Evolutionary conservation across 176 grass and related monocot genomes (phyloP).

Genomic region (Oryza coarctata): DNA sequence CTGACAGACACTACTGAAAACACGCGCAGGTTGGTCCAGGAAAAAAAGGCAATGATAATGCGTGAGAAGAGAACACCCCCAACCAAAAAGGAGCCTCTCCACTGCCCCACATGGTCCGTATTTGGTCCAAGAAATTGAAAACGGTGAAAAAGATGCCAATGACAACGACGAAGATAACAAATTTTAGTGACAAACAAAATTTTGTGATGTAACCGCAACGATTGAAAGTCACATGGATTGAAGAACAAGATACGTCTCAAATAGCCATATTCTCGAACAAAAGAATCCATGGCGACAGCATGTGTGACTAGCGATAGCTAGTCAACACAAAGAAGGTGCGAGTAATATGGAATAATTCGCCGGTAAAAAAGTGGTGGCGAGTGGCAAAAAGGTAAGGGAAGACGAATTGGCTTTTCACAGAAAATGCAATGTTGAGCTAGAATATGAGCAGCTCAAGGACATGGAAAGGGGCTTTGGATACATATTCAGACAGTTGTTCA

Average conservation of each 20-base stretch:
- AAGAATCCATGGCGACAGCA: slow-evolving; percentile 8
- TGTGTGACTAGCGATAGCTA: not conserved
- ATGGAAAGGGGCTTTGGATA: not conserved
- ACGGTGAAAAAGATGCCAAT: not conserved
- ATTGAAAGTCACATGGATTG: not conserved
- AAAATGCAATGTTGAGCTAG: slow-evolving; percentile 29
- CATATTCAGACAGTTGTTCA: not conserved
- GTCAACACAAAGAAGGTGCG: slow-evolving; percentile 2
- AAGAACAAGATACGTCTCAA: slow-evolving; percentile 7
- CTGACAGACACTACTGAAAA: not conserved
- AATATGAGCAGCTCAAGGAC: not conserved
- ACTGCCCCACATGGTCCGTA: not conserved
- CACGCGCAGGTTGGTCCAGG: not conserved
- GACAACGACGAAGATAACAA: not conserved
- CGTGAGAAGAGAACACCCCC: not conserved
- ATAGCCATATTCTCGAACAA: not conserved
- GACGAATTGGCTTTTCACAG: not conserved
- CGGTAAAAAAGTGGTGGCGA: not conserved
- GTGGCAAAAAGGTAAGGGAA: not conserved
- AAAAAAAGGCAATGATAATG: not conserved
- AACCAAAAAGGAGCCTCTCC: not conserved
- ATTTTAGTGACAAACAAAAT: not conserved
- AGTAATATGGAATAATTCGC: not conserved
- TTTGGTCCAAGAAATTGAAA: slow-evolving; percentile 2
- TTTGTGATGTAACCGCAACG: not conserved